Base-by-base conservation (phyloP, 208 protist species). In the Leishmania amazonensis region DNA sequence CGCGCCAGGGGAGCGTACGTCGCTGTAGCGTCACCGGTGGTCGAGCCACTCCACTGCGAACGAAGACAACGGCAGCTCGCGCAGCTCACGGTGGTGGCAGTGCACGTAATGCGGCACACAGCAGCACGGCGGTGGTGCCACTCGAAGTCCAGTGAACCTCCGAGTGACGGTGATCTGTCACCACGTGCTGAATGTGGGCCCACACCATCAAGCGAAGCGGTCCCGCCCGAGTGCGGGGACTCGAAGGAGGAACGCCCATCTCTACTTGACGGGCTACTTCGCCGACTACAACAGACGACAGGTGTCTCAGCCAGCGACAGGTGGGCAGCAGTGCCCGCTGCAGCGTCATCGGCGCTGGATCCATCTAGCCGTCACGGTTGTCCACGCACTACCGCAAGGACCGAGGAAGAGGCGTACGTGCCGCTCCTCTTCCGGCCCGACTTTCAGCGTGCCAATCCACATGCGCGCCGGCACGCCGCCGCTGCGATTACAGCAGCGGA, bases 361-460 rank as follows among this genome's bases (percentile, higher is more conserved):
- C 54, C 19, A 24, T 58, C 74, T 45, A 28, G 38, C 57, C 35
- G 6, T 51, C 49, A 19, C 51, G 1, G 15, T 76, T 54, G 21
- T 62, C n/a, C 19, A 45, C 35, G 54, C 53, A 45, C 8, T 31
- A 19, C 21, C 21, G 28, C 40, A 45, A 7, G 38, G 57, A 3
- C 57, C 8, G 19, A 4, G 40, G 54, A 45, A 58, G 24, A 73
- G 17, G 71, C 17, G 53, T 86, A 86, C 65, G 83, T 86, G 38
- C 83, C 83, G 5, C 75, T 86, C 57, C 83, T 86, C 31, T 86
- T 83, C 49, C 83, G 83, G 17, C 5, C 83, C 0, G 83, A 76
- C 54, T 86, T 83, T n/a, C 35, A 73, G 15, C 57, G 53, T 0
- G 64, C 82, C 7, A 49, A 70, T 7, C 47, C 74, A 38, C 72